These are phyloP conservation scores for Deinandra increscens DNA, from an alignment of 129 eudicot genomes.

Conservation along the genomic window DNA sequence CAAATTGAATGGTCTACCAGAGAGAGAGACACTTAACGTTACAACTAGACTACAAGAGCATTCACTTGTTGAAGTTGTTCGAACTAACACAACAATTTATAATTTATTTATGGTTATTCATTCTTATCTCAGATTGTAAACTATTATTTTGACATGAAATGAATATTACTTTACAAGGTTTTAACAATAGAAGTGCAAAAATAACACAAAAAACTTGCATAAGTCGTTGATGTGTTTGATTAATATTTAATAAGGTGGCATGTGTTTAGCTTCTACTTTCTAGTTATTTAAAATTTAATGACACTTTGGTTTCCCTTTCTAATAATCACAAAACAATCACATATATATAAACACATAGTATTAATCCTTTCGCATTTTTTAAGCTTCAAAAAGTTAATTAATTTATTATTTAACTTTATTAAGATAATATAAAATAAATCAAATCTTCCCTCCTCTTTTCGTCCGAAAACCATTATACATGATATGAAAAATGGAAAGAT, in stretches of 20 bases:
- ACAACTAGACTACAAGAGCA: not conserved
- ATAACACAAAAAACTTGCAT: not conserved
- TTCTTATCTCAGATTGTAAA: not conserved
- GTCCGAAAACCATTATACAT: no score
- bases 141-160: not conserved
- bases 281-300: no score
- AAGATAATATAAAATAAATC: no score
- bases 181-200: not conserved
- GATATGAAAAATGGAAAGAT: no score
- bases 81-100: not conserved
- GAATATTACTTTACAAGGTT: not conserved
- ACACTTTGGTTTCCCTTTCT: no score
- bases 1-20: not conserved
- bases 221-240: not conserved
- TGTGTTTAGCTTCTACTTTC: not conserved
- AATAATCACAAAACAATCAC: no score
- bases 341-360: not conserved
- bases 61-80: slow-evolving; percentile 1
- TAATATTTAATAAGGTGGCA: not conserved
- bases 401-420: not conserved
- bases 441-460: no score
- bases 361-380: not conserved
- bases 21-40: not conserved
- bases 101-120: not conserved
- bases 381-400: not conserved